Percentiles rank a stretch among this genome's conserved stretches.
phyloP scores from a whole-genome alignment of 2,329 filamentous ascomycete genomes.

The Talaromyces sp. region DNA sequence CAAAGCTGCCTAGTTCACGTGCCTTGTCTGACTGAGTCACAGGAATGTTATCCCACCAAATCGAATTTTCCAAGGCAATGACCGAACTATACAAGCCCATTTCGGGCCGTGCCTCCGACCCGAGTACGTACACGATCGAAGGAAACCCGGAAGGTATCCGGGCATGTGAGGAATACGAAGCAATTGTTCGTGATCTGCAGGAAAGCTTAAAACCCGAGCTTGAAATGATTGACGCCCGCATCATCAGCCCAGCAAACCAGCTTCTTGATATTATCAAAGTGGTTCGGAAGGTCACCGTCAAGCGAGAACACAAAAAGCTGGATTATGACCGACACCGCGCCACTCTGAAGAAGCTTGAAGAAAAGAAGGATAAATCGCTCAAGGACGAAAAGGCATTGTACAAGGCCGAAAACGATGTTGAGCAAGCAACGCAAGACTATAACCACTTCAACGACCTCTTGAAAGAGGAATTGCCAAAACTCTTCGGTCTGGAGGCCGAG shows the following conservation, averaged over 20 bases:
- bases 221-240: slow-evolving; percentile 91
- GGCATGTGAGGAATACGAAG: slow-evolving; percentile 94
- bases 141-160: slow-evolving; percentile 89
- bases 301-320: slow-evolving; percentile 95
- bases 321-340: slow-evolving; percentile 87
- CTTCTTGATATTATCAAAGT: slow-evolving; percentile 91
- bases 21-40: slow-evolving; percentile 7
- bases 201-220: slow-evolving; percentile 84
- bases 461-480: slow-evolving; percentile 89
- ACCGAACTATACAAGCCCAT: slow-evolving; percentile 98
- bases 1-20: background rate
- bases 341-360: slow-evolving; percentile 85
- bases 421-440: slow-evolving; percentile 89
- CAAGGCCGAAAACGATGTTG: slow-evolving; percentile 87
- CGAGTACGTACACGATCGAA: slow-evolving; percentile 71
- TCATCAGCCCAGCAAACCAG: slow-evolving; percentile 90
- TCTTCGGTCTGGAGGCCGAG: slow-evolving; percentile 83
- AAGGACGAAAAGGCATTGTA: slow-evolving; percentile 98
- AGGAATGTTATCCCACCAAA: slow-evolving; percentile 94
- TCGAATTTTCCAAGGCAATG: slow-evolving; percentile 95
- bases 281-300: slow-evolving; percentile 79
- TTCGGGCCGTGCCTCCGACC: slow-evolving; percentile 90
- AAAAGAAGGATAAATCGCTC: slow-evolving; percentile 92
- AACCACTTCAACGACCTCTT: slow-evolving; percentile 97
- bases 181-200: slow-evolving; percentile 82